phyloP scores from a whole-genome alignment of 768 basidiomycete genomes.

The Holtermannia corniformis region DNA sequence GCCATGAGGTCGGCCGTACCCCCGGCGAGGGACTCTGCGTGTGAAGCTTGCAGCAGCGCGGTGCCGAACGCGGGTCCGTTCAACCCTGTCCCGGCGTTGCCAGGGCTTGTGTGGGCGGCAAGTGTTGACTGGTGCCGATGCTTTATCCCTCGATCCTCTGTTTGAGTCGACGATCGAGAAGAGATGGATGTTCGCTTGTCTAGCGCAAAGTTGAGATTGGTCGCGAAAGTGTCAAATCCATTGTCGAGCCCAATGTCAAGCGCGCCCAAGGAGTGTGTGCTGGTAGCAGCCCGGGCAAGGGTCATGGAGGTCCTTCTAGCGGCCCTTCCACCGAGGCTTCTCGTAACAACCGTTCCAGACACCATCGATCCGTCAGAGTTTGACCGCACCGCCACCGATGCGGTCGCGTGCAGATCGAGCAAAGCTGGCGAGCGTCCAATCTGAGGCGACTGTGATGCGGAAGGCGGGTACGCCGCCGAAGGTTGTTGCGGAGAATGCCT shows the following conservation, averaged over 20 bases:
- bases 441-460: neutral
- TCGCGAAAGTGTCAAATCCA: neutral
- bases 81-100: no score
- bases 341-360: no score
- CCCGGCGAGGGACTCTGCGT: slow-evolving; percentile 86
- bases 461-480: neutral
- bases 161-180: neutral
- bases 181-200: neutral
- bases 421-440: no score
- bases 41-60: slow-evolving; percentile 84
- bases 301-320: no score
- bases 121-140: slow-evolving; percentile 1
- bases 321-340: no score
- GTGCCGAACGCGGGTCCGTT: slow-evolving; percentile 51
- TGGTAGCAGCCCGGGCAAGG: no score
- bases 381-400: no score
- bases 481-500: neutral
- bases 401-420: no score
- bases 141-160: no score
- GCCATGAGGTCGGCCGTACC: slow-evolving; percentile 82
- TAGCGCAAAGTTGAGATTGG: neutral
- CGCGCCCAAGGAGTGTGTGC: no score
- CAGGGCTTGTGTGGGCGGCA: no score
- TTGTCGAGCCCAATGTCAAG: neutral
- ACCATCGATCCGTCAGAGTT: no score